Evolutionary conservation across 306 rosid species (phyloP), one percentile per base, ranked within the genome.

Genomic region (Myrica gale): DNA sequence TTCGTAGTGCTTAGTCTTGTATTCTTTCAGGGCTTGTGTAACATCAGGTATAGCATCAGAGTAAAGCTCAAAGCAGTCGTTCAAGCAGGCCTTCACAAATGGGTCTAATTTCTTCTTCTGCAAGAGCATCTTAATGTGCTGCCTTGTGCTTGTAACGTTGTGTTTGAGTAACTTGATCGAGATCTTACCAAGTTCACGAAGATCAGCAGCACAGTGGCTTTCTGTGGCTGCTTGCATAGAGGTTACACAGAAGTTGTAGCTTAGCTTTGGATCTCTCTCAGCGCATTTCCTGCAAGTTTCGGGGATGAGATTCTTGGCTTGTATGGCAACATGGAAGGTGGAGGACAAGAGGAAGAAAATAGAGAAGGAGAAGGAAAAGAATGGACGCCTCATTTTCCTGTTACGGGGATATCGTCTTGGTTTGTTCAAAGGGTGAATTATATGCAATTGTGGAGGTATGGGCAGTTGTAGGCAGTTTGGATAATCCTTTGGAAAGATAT

Each of bases 61-160:
- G 66, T 88, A 93, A 6, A 93, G 91, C 50, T 82, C 85, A 67
- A 83, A 63, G 55, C 98, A 93, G 72, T 89, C 98, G n/a, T 50
- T 12, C 76, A 93, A 80, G 52, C 88, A 84, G 20, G 44, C 88
- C 71, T 74, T 81, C 0, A 69, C 13, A 41, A 71, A 81, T 0
- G 85, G 83, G 3, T 81, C 83, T 0, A 58, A 9, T 1, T 43
- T 73, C n/a, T 13, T 80, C 17, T 62, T 83, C 80, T 82, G 61
- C 70, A 87, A 61, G 52, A 90, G 87, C 32, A 47, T 69, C 19
- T 84, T 73, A 82, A 90, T 86, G 78, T 75, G 73, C 23, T 19
- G 60, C 41, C 58, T 67, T 0, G 95, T 88, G 47, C 61, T 20
- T 9, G 95, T 88, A 1, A 86, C 84, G 76, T 89, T 90, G 52